Evolutionary conservation across 2,329 filamentous ascomycete genomes (phyloP), one percentile per base, ranked within the genome.

Genomic region (Lecanicillium sp.): DNA sequence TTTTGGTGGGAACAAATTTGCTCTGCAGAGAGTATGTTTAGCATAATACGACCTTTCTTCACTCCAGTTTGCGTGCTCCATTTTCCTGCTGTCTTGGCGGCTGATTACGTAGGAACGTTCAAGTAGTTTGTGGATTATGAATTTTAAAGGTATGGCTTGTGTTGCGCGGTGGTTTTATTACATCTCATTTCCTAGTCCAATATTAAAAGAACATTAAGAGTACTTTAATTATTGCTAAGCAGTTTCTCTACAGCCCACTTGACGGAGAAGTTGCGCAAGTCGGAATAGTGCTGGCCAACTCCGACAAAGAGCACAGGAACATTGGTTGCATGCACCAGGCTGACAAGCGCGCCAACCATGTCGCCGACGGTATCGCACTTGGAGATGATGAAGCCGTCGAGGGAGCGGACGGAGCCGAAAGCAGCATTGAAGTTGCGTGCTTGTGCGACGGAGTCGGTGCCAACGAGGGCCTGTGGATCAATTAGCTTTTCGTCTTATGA

Each of bases 361-460:
- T 95, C 90, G n/a, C 92, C 94, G 28, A 98, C 94, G 0, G 92
- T 98, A 65, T 98, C 92, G 59, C 92, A 96, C 64, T 98, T 98
- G 44, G 83, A 90, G 51, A 98, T 95, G 57, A 98, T 95, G 62
- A 98, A 98, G 5, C 92, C 92, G 62, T 98, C 94, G 28, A 98
- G 72, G 19, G 77, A 76, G 41, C 90, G 72, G 12, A 79, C 80
- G 5, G 77, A 71, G 22, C 92, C 94, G 63, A 98, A 96, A 3
- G 86, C 85, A 28, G 82, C 79, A 56, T 95, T 95, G 68, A 98
- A 98, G 65, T 95, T 95, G 52, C 89, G 77, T 4, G 94, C 92
- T 64, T 98, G 92, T 34, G 88, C 87, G 16, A 98, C 92, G 4
- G 84, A 88, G 62, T 98, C 94, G 4, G 87, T 95, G 42, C 92